Conservation (phyloP, 345 rosid genomes). For the Citropsis articulata region DNA sequence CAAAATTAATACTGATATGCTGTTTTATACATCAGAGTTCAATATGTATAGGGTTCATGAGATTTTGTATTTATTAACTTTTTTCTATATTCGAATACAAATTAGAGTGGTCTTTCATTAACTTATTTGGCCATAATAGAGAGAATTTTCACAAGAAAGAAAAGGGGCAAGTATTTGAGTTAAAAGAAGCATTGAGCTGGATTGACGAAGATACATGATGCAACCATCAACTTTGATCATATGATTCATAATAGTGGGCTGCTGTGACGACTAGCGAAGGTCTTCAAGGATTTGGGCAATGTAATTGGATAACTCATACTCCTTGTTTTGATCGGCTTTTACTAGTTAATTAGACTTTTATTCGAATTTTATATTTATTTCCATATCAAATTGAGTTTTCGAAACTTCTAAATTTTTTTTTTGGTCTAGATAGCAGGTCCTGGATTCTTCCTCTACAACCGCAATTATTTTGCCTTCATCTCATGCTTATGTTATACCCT, state of each 20-base stretch:
- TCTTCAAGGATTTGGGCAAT: neutral
- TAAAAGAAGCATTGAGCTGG: neutral
- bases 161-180: conserved; percentile 3
- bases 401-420: too few relatives aligned
- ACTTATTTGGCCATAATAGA: neutral
- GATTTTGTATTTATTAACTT: neutral
- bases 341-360: too few relatives aligned
- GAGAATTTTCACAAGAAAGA: neutral
- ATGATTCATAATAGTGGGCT: neutral
- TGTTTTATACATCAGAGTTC: neutral
- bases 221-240: neutral
- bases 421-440: rapidly evolving
- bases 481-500: too few relatives aligned
- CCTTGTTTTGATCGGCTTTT: too few relatives aligned
- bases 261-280: neutral
- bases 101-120: conserved; percentile 7
- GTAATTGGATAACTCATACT: neutral
- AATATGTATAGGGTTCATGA: neutral
- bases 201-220: conserved; percentile 16
- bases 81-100: neutral
- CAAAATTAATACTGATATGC: neutral
- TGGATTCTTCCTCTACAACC: too few relatives aligned
- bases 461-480: too few relatives aligned
- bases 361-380: too few relatives aligned
- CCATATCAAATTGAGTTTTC: too few relatives aligned